A percentile compares a stretch with the other conserved stretches of the same genome.
phyloP scores from a whole-genome alignment of 129 eudicot species.

The Oenanthe sinensis region DNA sequence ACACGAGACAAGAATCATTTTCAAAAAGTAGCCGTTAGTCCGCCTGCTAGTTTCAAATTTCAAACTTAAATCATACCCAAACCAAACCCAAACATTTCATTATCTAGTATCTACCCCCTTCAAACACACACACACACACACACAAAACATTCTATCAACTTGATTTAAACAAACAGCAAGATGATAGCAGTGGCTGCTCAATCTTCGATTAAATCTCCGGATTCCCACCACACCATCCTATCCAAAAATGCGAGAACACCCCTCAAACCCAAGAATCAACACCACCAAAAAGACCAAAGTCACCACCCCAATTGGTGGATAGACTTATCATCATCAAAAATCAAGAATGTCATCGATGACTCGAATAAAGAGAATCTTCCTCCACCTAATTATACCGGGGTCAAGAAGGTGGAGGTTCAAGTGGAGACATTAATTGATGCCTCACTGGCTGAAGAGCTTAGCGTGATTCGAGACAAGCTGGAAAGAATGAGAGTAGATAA shows the following conservation, averaged over 20 bases:
- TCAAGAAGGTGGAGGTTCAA: background rate
- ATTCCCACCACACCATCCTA: constrained; percentile 7
- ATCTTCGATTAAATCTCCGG: constrained; percentile 41
- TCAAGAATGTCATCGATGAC: background rate
- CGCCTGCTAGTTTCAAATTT: constrained; percentile 5
- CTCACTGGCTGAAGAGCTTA: constrained; percentile 74
- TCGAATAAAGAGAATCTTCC: constrained; percentile 55
- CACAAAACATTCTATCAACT: background rate
- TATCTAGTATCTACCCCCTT: too few species aligned
- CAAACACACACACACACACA: background rate
- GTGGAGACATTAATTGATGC: constrained; percentile 43
- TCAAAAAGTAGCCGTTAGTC: constrained; percentile 5
- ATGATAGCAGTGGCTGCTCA: constrained; percentile 20
- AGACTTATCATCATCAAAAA: constrained; percentile 11
- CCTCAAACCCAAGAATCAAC: constrained; percentile 40
- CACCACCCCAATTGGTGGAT: background rate
- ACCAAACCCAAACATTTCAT: background rate
- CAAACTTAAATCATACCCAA: background rate
- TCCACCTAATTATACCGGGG: constrained; percentile 15
- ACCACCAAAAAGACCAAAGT: background rate
- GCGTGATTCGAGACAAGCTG: constrained; percentile 50
- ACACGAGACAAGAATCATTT: background rate
- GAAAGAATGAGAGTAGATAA: constrained; percentile 53
- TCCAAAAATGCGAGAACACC: constrained; percentile 45
- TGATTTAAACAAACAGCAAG: constrained; percentile 23